These are phyloP conservation scores for Pseudozyma sp. DNA, from an alignment of 1,284 basidiomycete genomes.

Conservation along the genomic window DNA sequence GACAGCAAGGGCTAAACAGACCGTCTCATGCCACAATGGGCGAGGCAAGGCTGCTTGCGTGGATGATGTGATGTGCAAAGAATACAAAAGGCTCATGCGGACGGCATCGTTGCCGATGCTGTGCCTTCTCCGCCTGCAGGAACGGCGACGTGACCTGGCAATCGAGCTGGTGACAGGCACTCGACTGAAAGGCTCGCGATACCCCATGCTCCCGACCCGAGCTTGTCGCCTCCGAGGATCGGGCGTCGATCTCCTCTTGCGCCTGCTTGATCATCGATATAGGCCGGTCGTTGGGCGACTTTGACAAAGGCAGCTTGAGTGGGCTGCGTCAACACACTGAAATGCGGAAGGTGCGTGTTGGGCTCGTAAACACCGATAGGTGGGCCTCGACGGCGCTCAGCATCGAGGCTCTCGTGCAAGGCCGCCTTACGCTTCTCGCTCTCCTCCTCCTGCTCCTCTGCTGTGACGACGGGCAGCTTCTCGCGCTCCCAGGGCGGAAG, in stretches of 20 bases:
- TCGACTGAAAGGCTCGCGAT: constrained; percentile 48
- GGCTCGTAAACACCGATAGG: constrained; percentile 67
- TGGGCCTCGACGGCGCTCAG: constrained; percentile 47
- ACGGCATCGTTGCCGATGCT: not conserved
- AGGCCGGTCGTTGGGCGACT: constrained; percentile 35
- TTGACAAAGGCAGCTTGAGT: constrained; percentile 41
- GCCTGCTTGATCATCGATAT: constrained; percentile 26
- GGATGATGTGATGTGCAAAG: not conserved
- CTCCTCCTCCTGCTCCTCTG: constrained; percentile 26
- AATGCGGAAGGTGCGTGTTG: constrained; percentile 60
- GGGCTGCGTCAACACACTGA: constrained; percentile 56
- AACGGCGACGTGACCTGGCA: constrained; percentile 20
- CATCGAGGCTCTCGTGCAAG: constrained; percentile 18
- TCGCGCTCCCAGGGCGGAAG: constrained; percentile 62
- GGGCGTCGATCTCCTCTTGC: constrained; percentile 36
- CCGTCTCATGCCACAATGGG: no score
- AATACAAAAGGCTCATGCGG: not conserved
- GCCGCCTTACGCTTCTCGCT: constrained; percentile 28
- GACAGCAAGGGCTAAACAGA: no score
- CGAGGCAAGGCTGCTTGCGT: not conserved
- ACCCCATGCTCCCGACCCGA: constrained; percentile 54
- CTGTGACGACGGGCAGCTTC: constrained; percentile 18
- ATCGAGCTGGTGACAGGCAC: constrained; percentile 19
- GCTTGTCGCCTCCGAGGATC: constrained; percentile 49
- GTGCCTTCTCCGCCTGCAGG: constrained; percentile 18